phyloP scores from a whole-genome alignment of 2,329 filamentous ascomycete species.

The Xylariales sp. region DNA sequence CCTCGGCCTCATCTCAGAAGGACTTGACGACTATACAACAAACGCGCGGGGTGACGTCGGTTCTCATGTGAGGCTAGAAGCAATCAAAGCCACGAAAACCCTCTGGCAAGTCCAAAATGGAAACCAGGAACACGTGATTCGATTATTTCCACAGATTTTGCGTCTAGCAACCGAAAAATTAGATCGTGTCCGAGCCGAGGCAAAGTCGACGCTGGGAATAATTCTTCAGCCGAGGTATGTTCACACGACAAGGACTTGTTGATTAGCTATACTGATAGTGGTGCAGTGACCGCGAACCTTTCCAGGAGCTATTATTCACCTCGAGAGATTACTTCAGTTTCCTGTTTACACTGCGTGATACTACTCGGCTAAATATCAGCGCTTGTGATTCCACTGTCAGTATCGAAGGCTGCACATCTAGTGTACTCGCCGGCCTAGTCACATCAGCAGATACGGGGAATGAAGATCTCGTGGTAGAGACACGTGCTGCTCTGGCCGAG shows the following conservation, averaged over 20 bases:
- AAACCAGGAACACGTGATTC: conserved; percentile 46
- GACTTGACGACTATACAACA: conserved; percentile 90
- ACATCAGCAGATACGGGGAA: conserved; percentile 83
- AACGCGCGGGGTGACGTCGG: conserved; percentile 91
- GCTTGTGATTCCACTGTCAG: conserved; percentile 51
- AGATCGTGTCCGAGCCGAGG: conserved; percentile 81
- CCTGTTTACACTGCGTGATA: conserved; percentile 61
- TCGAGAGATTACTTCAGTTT: conserved; percentile 69
- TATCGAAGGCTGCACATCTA: conserved; percentile 57
- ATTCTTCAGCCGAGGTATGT: conserved; percentile 60
- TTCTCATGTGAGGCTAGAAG: conserved; percentile 84
- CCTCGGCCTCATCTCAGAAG: conserved; percentile 61
- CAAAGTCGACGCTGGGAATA: conserved; percentile 65
- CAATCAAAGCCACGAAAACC: conserved; percentile 78
- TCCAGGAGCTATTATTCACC: conserved; percentile 62
- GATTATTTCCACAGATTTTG: conserved; percentile 63
- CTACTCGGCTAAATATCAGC: conserved; percentile 53
- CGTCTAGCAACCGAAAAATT: conserved; percentile 88
- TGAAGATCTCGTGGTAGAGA: conserved; percentile 77
- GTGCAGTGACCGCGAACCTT: conserved; percentile 51
- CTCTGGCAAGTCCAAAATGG: conserved; percentile 58
- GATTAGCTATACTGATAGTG: conserved; percentile 39
- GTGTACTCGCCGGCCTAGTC: conserved; percentile 74
- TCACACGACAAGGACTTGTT: not conserved
- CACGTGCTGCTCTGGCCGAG: conserved; percentile 71